These are phyloP conservation scores for Pyrenophora tritici-repentis DNA, from an alignment of 2,329 filamentous ascomycete genomes.

Conservation along the genomic window DNA sequence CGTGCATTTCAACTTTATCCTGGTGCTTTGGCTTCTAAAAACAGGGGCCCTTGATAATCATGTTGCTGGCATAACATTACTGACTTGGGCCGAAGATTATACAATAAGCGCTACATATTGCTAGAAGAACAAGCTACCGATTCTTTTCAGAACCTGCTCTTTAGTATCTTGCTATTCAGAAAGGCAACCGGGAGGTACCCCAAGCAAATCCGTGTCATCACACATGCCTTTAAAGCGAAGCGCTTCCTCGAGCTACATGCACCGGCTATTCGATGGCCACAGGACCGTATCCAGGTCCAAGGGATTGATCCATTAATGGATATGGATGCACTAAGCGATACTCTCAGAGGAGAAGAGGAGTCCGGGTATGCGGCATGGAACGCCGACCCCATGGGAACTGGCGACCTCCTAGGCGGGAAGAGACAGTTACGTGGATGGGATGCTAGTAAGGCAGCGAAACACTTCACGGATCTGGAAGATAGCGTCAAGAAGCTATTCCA, in stretches of 20 bases:
- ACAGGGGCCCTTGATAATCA: no score
- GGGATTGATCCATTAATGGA: conserved; percentile 54
- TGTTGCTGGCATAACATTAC: neutral
- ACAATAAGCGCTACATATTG: conserved; percentile 53
- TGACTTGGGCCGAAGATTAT: conserved; percentile 25
- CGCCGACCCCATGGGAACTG: conserved; percentile 48
- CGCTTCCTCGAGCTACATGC: conserved; percentile 51
- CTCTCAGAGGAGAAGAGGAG: conserved; percentile 44
- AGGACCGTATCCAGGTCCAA: conserved; percentile 47
- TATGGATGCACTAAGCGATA: conserved; percentile 41
- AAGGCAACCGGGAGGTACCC: conserved; percentile 49
- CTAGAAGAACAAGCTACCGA: conserved; percentile 77
- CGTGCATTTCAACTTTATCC: no score
- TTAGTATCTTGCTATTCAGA: conserved; percentile 67
- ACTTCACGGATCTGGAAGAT: conserved; percentile 34
- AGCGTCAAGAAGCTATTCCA: conserved; percentile 34
- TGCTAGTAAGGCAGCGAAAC: conserved; percentile 14
- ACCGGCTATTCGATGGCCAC: conserved; percentile 52
- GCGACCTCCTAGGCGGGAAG: conserved; percentile 45
- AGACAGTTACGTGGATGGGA: conserved; percentile 50
- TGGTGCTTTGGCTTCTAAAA: no score
- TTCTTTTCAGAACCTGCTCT: conserved; percentile 83
- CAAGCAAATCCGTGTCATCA: conserved; percentile 50
- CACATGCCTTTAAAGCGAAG: conserved; percentile 54
- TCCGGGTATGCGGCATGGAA: conserved; percentile 47